A percentile compares a stretch with the other conserved stretches of the same genome.
phyloP scores from a whole-genome alignment of 495 filamentous ascomycete species.

The Lindgomyces ingoldianus region DNA sequence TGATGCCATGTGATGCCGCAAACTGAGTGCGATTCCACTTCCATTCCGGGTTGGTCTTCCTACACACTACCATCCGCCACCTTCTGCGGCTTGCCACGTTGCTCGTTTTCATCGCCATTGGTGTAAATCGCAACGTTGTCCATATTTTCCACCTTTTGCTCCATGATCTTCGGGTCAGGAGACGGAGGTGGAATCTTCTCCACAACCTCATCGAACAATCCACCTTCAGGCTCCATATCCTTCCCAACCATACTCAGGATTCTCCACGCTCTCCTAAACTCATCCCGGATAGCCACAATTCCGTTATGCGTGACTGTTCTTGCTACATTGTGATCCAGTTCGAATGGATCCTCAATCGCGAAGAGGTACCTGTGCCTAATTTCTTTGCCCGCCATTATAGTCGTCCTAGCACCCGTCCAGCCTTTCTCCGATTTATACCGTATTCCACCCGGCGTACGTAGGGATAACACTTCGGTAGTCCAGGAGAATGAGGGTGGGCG shows the following conservation, averaged over 20 bases:
- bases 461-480: conserved; percentile 67
- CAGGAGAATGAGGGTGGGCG: conserved; percentile 58
- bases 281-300: conserved; percentile 73
- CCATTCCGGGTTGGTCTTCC: no score
- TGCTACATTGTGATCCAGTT: conserved; percentile 78
- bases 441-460: conserved; percentile 69
- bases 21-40: no score
- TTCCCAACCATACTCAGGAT: conserved; percentile 54
- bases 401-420: conserved; percentile 71
- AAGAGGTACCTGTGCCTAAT: conserved; percentile 77
- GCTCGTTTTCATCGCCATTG: not conserved
- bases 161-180: not conserved
- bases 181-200: conserved; percentile 17
- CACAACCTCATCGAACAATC: conserved; percentile 41
- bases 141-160: conserved; percentile 6
- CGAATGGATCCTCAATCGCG: conserved; percentile 86
- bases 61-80: not conserved
- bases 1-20: not conserved
- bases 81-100: no score
- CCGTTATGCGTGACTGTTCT: conserved; percentile 76
- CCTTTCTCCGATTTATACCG: conserved; percentile 70
- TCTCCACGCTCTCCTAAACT: conserved; percentile 72
- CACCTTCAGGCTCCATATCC: conserved; percentile 34
- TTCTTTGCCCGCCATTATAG: conserved; percentile 54
- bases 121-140: not conserved